These are phyloP conservation scores for Pueraria montana DNA, from an alignment of 306 rosid species.

Conservation along the genomic window DNA sequence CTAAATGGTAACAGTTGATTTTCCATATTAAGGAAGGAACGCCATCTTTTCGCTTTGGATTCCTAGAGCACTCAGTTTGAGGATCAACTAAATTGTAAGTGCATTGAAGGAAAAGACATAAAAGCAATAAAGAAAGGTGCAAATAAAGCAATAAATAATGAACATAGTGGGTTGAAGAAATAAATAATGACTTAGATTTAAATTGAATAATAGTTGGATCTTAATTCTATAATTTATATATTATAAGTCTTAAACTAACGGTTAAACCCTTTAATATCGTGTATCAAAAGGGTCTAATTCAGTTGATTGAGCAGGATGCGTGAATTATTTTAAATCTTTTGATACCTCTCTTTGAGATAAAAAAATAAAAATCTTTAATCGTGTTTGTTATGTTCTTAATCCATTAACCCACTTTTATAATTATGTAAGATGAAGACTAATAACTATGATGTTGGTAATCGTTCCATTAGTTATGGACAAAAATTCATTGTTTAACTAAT, in stretches of 20 bases:
- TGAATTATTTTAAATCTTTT: too few relatives aligned
- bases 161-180: neutral
- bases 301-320: too few relatives aligned
- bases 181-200: neutral
- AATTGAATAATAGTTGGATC: neutral
- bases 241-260: neutral
- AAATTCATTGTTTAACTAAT: neutral
- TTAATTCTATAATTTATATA: neutral
- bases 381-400: neutral
- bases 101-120: neutral
- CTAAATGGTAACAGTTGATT: neutral
- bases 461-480: neutral
- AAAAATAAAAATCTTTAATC: too few relatives aligned
- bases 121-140: neutral
- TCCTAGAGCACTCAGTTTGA: neutral
- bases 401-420: neutral
- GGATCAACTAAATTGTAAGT: neutral
- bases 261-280: neutral
- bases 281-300: too few relatives aligned
- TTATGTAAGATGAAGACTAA: neutral
- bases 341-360: too few relatives aligned
- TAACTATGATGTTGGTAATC: neutral
- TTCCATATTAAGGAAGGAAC: neutral
- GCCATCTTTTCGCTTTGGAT: neutral
- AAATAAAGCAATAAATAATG: neutral